Conservation (phyloP, 176 grass and related monocot species). For the Elaeis guineensis region DNA sequence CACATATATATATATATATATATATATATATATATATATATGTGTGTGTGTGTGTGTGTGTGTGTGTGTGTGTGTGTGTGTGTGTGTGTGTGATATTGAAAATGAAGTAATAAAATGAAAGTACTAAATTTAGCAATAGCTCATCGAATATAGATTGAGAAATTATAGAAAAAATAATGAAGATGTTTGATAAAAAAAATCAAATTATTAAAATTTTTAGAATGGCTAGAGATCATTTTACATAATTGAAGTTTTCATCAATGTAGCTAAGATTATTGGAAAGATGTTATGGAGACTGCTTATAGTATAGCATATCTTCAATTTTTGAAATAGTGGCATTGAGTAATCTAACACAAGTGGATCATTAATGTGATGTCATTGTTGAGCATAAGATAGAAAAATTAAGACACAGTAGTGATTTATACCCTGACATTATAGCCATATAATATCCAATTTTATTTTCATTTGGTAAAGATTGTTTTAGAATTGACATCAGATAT, state of each 20-base stretch:
- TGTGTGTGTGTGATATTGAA: no score
- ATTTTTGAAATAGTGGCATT: neutral
- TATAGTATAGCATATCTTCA: neutral
- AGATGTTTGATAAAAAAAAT: neutral
- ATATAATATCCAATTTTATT: neutral
- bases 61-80: no score
- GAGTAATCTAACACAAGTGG: neutral
- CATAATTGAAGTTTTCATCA: neutral
- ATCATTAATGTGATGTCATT: neutral
- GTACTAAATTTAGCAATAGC: neutral
- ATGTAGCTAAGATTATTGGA: neutral
- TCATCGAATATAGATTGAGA: neutral
- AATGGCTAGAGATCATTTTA: no score
- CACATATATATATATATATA: no score
- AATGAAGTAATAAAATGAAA: neutral
- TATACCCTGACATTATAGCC: neutral
- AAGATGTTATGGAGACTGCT: neutral
- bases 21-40: no score
- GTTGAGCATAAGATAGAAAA: neutral
- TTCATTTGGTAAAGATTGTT: neutral
- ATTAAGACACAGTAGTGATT: neutral
- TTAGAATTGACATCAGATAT: neutral
- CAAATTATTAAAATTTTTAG: neutral
- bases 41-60: no score
- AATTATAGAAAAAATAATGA: neutral